A percentile compares a stretch with the other conserved stretches of the same genome.
Evolutionary conservation across 2,329 filamentous ascomycete species (phyloP).

Genomic region (Aspergillus sp.): DNA sequence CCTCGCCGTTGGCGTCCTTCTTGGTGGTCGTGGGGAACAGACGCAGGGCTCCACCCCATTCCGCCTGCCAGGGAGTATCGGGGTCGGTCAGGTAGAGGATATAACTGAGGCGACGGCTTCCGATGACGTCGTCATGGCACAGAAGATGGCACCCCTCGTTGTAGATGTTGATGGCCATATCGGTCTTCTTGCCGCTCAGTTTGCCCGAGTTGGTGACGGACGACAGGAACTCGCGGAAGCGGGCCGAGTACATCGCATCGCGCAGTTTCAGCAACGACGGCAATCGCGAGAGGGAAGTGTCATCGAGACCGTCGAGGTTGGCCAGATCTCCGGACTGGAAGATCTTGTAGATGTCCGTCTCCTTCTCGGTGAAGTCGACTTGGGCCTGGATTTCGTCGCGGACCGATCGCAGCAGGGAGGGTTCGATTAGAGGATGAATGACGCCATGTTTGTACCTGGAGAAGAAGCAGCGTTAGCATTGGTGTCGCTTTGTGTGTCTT

Average conservation of each 20-base stretch:
- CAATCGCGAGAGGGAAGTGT: slow-evolving; percentile 78
- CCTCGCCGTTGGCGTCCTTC: slow-evolving; percentile 67
- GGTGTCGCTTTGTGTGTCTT: not conserved
- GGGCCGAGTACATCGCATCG: slow-evolving; percentile 87
- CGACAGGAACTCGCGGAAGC: slow-evolving; percentile 86
- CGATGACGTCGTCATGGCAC: slow-evolving; percentile 98
- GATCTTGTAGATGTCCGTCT: slow-evolving; percentile 99
- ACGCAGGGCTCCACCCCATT: slow-evolving; percentile 90
- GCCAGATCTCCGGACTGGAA: slow-evolving; percentile 97
- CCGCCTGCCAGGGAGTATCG: slow-evolving; percentile 81
- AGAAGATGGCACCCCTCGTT: slow-evolving; percentile 93
- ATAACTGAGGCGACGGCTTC: slow-evolving; percentile 92
- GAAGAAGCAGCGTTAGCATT: slow-evolving; percentile 9
- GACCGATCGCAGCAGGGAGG: slow-evolving; percentile 78
- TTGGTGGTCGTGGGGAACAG: slow-evolving; percentile 73
- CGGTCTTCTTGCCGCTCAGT: slow-evolving; percentile 88
- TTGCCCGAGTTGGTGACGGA: slow-evolving; percentile 82
- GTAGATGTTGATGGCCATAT: slow-evolving; percentile 99
- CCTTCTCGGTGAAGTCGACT: slow-evolving; percentile 94
- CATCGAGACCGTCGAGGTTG: slow-evolving; percentile 90
- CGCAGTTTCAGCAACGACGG: slow-evolving; percentile 89
- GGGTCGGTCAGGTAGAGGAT: slow-evolving; percentile 95
- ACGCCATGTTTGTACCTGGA: slow-evolving; percentile 85
- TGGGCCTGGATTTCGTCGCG: slow-evolving; percentile 86
- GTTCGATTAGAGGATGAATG: slow-evolving; percentile 76